Base-by-base conservation (phyloP, 768 basidiomycete genomes). In the Phanerochaete sordida region DNA sequence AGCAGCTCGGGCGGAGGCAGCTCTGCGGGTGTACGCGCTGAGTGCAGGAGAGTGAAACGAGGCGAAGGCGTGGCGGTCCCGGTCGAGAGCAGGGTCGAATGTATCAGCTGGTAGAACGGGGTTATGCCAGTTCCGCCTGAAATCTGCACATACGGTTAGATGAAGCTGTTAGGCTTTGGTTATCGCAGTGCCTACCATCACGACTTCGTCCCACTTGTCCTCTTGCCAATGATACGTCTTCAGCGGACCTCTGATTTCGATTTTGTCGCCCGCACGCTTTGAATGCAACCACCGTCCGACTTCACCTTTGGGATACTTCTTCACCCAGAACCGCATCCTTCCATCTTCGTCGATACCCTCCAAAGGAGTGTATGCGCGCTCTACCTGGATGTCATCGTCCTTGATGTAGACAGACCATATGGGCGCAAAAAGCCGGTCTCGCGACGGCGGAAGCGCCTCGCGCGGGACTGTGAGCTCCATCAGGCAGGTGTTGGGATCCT, bases 61-160 rank as follows among this genome's bases (percentile, higher is more conserved):
- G 88, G 84, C 28, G 69, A 70, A 23, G 74, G 62, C n/a, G 63
- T 26, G 3, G 24, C 53, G 16, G 49, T 46, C 8, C 59, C 62
- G 43, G 63, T 65, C 59, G 21, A 73, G 43, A 67, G 73, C 45
- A 91, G 82, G 15, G 81, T 66, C 7, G 73, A 73, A 66, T 88
- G 79, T 59, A 93, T 76, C 21, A 94, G 77, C 68, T 94, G 92
- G 66, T 84, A 85, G 70, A 94, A 93, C 3, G 92, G 93, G 16
- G 92, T 88, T 51, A 94, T 86, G 28, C 93, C 92, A 4, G 92
- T 94, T 27, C 92, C 92, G 37, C 92, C 92, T 46, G 91, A 93
- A 57, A 94, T 86, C 92, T 94, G n/a, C 27, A 35, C 19, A 61
- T 7, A 6, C n/a, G 24, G 31, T 62, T 5, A 51, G 35, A 56